Base-by-base conservation (phyloP, 495 filamentous ascomycete species). In the Hypoxylon rickii region DNA sequence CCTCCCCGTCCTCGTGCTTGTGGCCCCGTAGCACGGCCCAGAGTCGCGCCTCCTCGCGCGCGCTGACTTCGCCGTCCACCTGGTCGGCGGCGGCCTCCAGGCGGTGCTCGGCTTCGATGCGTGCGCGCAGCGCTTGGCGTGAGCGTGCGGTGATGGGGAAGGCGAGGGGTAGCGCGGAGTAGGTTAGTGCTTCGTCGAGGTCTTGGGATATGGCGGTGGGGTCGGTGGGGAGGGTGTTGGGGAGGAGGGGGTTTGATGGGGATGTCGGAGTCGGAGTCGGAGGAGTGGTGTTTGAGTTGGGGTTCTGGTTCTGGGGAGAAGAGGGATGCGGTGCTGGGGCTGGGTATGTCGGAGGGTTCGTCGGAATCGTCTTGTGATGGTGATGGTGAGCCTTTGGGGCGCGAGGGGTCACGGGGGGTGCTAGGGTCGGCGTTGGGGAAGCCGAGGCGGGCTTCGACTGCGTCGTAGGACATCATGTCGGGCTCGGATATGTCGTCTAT, bases 21-120 rank as follows among this genome's bases (percentile, higher is more conserved):
- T 48, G 31, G 0, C 52, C 36, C 5, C 55, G 50, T 20, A 92
- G 64, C 7, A 85, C 31, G 0, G 55, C 51, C 82, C 84, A 86
- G 7, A 90, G 50, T 10, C 66, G 57, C 29, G 65, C 61, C 69
- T 92, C 87, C 66, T 88, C 86, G 6, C 58, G 43, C 11, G 64
- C 71, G 51, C 80, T 80, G 11, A 70, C 63, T 53, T 75, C 64
- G 17, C 58, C 66, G 56, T 92, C 32, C 88, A 3, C 79, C 43
- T 0, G 49, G 51, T 88, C 84, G 0, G 81, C 74, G 43, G 86
- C 78, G 0, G 66, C 70, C 39, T 86, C 80, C 44, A 79, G 69
- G 3, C 44, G 62, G 8, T 69, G 62, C 52, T 76, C 73, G 0
- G 61, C 40, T 19, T 47, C 53, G 43, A 74, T 69, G n/a, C 61